phyloP scores from a whole-genome alignment of 345 rosid species.

The Ceriops zippeliana region DNA sequence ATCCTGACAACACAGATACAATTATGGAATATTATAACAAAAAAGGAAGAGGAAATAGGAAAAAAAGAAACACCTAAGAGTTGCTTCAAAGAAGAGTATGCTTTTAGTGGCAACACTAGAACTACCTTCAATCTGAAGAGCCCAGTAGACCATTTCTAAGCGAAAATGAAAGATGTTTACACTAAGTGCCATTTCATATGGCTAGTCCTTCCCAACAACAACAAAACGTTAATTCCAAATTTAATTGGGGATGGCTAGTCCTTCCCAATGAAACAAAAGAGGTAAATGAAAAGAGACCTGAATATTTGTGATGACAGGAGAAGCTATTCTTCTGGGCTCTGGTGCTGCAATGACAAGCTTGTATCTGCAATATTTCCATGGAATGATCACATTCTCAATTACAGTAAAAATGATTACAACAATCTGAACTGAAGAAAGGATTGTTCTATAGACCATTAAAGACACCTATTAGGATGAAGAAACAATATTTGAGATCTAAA shows the following conservation, averaged over 20 bases:
- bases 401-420: neutral
- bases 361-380: conserved; percentile 48
- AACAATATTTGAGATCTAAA: neutral
- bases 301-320: conserved; percentile 75
- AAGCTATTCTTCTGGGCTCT: conserved; percentile 79
- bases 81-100: neutral
- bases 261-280: neutral
- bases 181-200: neutral
- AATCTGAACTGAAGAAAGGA: conserved; percentile 12
- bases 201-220: neutral
- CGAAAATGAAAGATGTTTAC: neutral
- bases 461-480: neutral
- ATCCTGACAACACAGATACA: neutral
- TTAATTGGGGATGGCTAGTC: neutral
- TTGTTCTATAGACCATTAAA: neutral
- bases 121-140: neutral
- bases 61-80: neutral
- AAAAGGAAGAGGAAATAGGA: neutral
- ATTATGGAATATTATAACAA: neutral
- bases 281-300: conserved; percentile 46
- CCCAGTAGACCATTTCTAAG: no score
- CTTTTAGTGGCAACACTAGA: neutral
- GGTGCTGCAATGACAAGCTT: conserved; percentile 79
- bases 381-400: conserved; percentile 6
- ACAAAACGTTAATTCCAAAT: no score